Conservation (phyloP, 352 stramenopile species). For the Sclerospora graminicola region DNA sequence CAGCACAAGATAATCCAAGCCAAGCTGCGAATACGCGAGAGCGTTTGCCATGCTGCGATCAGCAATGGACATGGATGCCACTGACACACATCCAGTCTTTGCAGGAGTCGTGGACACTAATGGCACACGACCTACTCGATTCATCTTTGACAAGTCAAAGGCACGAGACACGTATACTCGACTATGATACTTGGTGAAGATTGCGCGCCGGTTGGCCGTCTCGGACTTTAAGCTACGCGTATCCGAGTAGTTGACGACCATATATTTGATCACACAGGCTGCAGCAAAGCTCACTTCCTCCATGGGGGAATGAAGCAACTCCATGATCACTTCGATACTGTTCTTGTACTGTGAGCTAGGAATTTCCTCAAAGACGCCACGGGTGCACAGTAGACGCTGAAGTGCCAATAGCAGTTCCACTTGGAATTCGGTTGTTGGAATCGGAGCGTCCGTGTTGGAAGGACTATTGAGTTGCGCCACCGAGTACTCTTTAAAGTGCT, state of each 20-base stretch:
- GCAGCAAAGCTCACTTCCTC: constrained; percentile 81
- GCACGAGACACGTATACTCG: constrained; percentile 73
- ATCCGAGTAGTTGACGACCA: constrained; percentile 87
- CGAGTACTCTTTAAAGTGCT: constrained; percentile 80
- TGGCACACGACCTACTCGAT: constrained; percentile 44
- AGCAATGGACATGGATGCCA: constrained; percentile 35
- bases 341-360: constrained; percentile 81
- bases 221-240: constrained; percentile 79
- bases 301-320: constrained; percentile 76
- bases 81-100: constrained; percentile 15
- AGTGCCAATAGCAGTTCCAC: constrained; percentile 69
- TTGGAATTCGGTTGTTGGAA: constrained; percentile 76
- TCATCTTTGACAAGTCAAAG: constrained; percentile 71
- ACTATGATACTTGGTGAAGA: constrained; percentile 80
- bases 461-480: constrained; percentile 73
- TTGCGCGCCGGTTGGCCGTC: constrained; percentile 66
- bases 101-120: constrained; percentile 19
- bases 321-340: constrained; percentile 79
- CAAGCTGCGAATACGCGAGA: constrained; percentile 68
- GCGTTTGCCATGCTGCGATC: constrained; percentile 73
- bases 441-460: constrained; percentile 69
- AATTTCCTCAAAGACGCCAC: constrained; percentile 78
- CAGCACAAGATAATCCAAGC: constrained; percentile 74
- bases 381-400: constrained; percentile 71
- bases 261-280: constrained; percentile 79